Evolutionary conservation across 2,329 filamentous ascomycete species (phyloP).

Genomic region (Alternaria gaisen): DNA sequence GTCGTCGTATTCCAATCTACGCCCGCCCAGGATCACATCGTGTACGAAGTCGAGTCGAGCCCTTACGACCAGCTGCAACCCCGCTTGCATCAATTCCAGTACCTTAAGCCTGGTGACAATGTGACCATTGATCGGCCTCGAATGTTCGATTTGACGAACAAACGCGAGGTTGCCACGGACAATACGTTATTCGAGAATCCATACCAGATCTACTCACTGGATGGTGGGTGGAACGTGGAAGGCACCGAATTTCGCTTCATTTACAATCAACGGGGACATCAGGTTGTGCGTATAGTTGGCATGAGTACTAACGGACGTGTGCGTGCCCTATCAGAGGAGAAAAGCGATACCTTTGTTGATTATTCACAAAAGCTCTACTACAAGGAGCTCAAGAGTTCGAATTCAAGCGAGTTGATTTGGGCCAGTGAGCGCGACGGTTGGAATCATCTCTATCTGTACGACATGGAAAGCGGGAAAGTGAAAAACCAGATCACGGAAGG

Average conservation of each 20-base stretch:
- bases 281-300: conserved; percentile 32
- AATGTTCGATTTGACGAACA: conserved; percentile 29
- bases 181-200: conserved; percentile 31
- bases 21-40: conserved; percentile 25
- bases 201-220: conserved; percentile 13
- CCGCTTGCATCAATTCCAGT: conserved; percentile 26
- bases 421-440: conserved; percentile 38
- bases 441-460: conserved; percentile 42
- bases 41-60: conserved; percentile 33
- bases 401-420: conserved; percentile 35
- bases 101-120: conserved; percentile 33
- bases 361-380: conserved; percentile 30
- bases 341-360: conserved; percentile 35
- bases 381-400: conserved; percentile 15
- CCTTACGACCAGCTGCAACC: conserved; percentile 31
- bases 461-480: conserved; percentile 47
- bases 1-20: conserved; percentile 30
- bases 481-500: conserved; percentile 51
- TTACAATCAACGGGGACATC: conserved; percentile 36
- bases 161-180: conserved; percentile 28
- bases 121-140: conserved; percentile 29
- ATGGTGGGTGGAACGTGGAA: conserved; percentile 30
- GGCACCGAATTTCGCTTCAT: conserved; percentile 35
- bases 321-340: conserved; percentile 34
- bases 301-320: conserved; percentile 32